Evolutionary conservation across 2,329 filamentous ascomycete species (phyloP), one percentile per base, ranked within the genome.

Genomic region (Juglanconis sp.): DNA sequence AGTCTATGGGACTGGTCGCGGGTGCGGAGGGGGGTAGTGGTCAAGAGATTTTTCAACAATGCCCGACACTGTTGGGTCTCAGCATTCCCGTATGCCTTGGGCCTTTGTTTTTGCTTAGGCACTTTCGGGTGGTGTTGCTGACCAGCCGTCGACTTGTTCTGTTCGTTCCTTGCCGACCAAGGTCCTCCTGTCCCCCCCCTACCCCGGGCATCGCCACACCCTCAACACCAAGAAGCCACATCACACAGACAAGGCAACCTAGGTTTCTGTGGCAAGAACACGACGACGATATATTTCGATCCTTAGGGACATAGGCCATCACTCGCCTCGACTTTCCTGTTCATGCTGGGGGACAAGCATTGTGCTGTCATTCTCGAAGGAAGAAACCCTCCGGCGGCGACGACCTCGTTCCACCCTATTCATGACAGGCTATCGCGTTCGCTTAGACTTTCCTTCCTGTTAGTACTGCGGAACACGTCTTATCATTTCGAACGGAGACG

Each of bases 21-120:
- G 34, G 50, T 66, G 61, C 61, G 64, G 63, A 68, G 67, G 66
- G 67, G 65, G 67, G 38, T 67, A 68, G 63, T 66, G 61, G 65
- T 67, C 65, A 63, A 67, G 36, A 56, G 46, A 61, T 56, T 53
- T 59, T 51, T 63, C n/a, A 42, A 17, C 32, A 48, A 36, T 46
- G 36, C 11, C 9, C 48, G 24, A 24, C 24, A 24, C 24, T 24
- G 24, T 24, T 31, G 30, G 11, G 32, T 40, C 17, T 13, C 34
- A 31, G 53, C 40, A 47, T 24, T 30, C 24, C 30, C 34, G 9
- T 56, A 24, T 30, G 32, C 32, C 34, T n/a, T 31, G 11, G 30
- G 35, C 11, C 34, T 56, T 30, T 40, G 44, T 42, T 42, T 10
- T 15, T 42, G 38, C 10, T 15, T 38, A 38, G 38, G n/a, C 38